Evolutionary conservation across 371 early-diverging fungal species (phyloP).

Genomic region (Lichtheimia ornata): DNA sequence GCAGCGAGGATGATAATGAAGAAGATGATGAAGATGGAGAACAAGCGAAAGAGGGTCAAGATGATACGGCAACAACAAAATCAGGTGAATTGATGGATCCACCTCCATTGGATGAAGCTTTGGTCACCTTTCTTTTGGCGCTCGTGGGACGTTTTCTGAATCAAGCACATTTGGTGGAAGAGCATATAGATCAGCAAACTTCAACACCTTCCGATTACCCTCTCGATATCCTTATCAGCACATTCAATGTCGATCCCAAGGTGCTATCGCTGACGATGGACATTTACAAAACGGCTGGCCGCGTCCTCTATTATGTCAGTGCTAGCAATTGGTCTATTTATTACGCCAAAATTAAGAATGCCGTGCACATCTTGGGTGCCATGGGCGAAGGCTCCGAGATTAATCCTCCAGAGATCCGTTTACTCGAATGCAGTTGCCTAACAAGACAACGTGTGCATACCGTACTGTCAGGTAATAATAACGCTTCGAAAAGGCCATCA

Average conservation of each 20-base stretch:
- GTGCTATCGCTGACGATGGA: conserved; percentile 52
- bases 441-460: conserved; percentile 65
- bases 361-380: conserved; percentile 49
- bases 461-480: conserved; percentile 66
- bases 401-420: conserved; percentile 67
- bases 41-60: background rate
- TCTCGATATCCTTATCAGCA: conserved; percentile 13
- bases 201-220: conserved; percentile 35
- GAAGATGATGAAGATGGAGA: background rate
- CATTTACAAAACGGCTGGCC: conserved; percentile 69
- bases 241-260: conserved; percentile 27
- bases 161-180: conserved; percentile 44
- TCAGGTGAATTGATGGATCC: conserved; percentile 45
- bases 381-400: conserved; percentile 60
- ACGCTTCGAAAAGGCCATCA: background rate
- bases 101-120: conserved; percentile 72
- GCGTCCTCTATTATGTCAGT: conserved; percentile 77
- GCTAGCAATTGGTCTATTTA: conserved; percentile 83
- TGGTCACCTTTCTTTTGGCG: conserved; percentile 67
- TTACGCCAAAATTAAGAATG: conserved; percentile 67
- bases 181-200: conserved; percentile 18
- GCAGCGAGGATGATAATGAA: background rate
- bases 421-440: conserved; percentile 75
- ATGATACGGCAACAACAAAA: background rate
- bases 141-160: conserved; percentile 69